These are phyloP conservation scores for Penicillium hesseltinei DNA, from an alignment of 2,329 filamentous ascomycete species.

Conservation along the genomic window DNA sequence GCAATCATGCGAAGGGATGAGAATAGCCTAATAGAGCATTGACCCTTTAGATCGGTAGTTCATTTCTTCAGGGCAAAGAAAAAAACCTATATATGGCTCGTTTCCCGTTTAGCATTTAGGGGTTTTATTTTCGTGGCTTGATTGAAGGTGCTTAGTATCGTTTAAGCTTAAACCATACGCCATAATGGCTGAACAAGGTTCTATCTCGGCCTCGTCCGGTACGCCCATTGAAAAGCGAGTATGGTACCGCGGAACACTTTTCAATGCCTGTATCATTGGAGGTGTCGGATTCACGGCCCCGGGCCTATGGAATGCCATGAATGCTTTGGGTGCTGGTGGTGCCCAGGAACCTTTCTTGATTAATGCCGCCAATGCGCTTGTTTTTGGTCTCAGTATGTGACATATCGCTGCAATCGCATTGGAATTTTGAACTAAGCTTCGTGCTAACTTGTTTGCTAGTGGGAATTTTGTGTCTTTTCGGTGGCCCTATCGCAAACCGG, in stretches of 20 bases:
- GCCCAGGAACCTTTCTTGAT: constrained; percentile 53
- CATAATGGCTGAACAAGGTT: constrained; percentile 16
- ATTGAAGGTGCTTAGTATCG: not conserved
- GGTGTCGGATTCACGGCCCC: constrained; percentile 50
- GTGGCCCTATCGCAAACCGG: constrained; percentile 50
- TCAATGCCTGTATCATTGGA: constrained; percentile 56
- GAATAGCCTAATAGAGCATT: not conserved
- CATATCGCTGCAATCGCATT: constrained; percentile 21
- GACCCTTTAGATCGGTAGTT: not conserved
- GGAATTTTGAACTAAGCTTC: not conserved
- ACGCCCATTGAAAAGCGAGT: constrained; percentile 7
- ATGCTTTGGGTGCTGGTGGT: constrained; percentile 53
- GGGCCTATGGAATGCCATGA: constrained; percentile 57
- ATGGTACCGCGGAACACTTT: constrained; percentile 55
- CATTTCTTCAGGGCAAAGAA: not conserved
- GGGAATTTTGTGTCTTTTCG: constrained; percentile 46
- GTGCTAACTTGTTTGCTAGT: constrained; percentile 32
- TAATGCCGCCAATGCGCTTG: constrained; percentile 53
- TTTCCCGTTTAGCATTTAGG: not conserved
- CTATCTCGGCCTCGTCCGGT: constrained; percentile 14
- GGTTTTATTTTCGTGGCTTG: not conserved
- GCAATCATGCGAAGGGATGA: not conserved
- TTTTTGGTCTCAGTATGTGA: constrained; percentile 41
- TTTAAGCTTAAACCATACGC: not conserved
- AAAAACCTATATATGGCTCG: not conserved